Conservation (phyloP, 352 stramenopile species). For the Phytophthora fragariaefolia region DNA sequence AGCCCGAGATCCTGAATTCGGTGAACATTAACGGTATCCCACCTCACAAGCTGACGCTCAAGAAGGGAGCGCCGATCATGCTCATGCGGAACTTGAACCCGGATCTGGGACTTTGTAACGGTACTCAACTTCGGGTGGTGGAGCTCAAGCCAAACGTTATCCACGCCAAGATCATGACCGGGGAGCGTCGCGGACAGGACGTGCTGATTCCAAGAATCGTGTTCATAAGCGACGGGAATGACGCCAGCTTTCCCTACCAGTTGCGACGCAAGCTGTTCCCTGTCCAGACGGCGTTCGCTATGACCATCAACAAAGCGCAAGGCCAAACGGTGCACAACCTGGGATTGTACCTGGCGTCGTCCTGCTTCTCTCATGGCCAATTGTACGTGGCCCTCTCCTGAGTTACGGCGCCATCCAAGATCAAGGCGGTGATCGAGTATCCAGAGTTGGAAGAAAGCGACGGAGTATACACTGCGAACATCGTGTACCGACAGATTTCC, state of each 20-base stretch:
- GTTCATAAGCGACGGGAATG: too few species aligned
- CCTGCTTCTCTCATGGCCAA: conserved; percentile 38
- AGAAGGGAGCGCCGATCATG: too few species aligned
- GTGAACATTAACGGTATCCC: conserved; percentile 34
- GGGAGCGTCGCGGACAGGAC: too few species aligned
- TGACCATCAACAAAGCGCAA: conserved; percentile 52
- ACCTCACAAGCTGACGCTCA: too few species aligned
- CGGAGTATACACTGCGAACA: too few species aligned
- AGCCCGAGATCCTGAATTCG: conserved; percentile 20
- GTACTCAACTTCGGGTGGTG: conserved; percentile 32
- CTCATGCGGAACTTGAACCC: conserved; percentile 45
- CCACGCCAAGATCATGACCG: too few species aligned
- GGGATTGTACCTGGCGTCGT: conserved; percentile 28
- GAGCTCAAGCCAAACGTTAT: conserved; percentile 23
- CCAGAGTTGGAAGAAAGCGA: too few species aligned
- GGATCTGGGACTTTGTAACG: conserved; percentile 30
- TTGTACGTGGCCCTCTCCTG: conserved; percentile 3
- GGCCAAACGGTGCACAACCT: conserved; percentile 41
- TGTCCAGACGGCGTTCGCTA: conserved; percentile 32
- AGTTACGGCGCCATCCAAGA: conserved; percentile 7
- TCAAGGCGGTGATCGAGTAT: conserved; percentile 28
- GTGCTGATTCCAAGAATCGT: too few species aligned
- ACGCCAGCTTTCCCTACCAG: too few species aligned
- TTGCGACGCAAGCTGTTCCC: conserved; percentile 37
- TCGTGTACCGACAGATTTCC: too few species aligned